Base-by-base conservation (phyloP, 1,284 basidiomycete genomes). In the Calocybe gambosa region DNA sequence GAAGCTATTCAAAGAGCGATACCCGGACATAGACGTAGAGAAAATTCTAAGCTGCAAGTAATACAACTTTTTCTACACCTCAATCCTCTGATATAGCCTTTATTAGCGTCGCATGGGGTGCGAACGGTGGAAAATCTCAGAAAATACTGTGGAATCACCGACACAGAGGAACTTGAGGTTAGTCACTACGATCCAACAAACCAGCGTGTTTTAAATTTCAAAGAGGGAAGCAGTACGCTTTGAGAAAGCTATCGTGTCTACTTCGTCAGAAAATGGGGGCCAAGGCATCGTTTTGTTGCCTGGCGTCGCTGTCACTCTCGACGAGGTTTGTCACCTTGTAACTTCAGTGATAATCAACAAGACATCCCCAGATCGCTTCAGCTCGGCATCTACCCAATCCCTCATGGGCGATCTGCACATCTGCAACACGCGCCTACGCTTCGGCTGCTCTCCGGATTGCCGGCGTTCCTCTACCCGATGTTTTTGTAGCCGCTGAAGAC, bases 91-190 rank as follows among this genome's bases (percentile, higher is more conserved):
- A 37, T 33, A 28, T 39, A 34, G 25, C 34, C 21, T 39, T 29
- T 50, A 36, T 40, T 58, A 91, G 89, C 77, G 40, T 74, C 86
- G 13, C 89, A 92, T 62, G 89, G 89, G 35, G 77, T 90, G 31
- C 78, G 89, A 43, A 90, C 88, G 0, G 73, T 80, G 6, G 89
- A 93, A 56, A 91, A 88, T 65, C 73, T 93, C 49, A 74, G 68
- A 52, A 79, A 70, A 40, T 77, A 82, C 65, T 90, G 88, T 57
- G 77, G 78, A 1, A 70, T 92, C 46, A 71, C 74, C 16, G 84
- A 89, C 63, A 74, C 80, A 8, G 74, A 74, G 16, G 73, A 80
- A 53, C 75, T 90, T 10, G 74, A 83, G 69, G 89, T 86, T 48
- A 48, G 63, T 51, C 16, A 10, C 28, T 43, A 5, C 35, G 12